Evolutionary conservation across 1,139 yeast genomes (phyloP), one percentile per base, ranked within the genome.

Genomic region (Meyerozyma athensensis): DNA sequence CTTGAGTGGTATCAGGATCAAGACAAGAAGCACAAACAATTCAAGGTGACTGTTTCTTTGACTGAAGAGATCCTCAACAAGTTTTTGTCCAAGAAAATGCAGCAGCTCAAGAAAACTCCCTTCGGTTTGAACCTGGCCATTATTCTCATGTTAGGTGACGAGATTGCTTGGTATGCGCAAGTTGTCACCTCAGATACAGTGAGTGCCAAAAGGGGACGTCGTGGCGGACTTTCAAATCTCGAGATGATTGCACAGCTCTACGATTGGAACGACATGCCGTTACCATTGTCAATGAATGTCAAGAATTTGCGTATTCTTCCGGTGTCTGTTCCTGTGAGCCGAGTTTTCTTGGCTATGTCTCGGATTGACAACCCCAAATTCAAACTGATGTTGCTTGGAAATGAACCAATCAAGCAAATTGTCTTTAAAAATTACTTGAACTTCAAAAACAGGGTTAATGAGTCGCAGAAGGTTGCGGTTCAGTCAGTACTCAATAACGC

Each of bases 401-500:
- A 78, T 36, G 73, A 73, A 18, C 77, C 79, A 2, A 76, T 82
- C 40, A 74, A 63, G 45, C 85, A 79, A 48, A 66, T 81, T 30
- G 67, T 65, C 8, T 81, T 80, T 53, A 69, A 68, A 35, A 81
- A 79, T 52, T 65, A 67, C 45, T 61, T 80, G 34, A 71, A 67
- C 39, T 74, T 70, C 44, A 64, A 75, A 1, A 71, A 65, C 33
- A 50, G 64, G 0, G 68, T 81, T 45, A 81, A 81, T 50, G 77
- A 71, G 4, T 81, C 89, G 0, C 90, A 82, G 49, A 77, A 76
- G 45, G 68, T 68, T 17, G 87, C 87, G 0, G 67, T 81, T 33
- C 86, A 81, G 52, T 80, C 84, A 9, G 85, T 80, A 0, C 56
- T 82, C 46, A 81, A 80, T 50, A 82, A 82, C 50, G 66, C 78